Percentiles rank a stretch among this genome's conserved stretches.
These are phyloP conservation scores for Paspalum vaginatum DNA, from an alignment of 176 grass and related monocot genomes.

Conservation along the genomic window DNA sequence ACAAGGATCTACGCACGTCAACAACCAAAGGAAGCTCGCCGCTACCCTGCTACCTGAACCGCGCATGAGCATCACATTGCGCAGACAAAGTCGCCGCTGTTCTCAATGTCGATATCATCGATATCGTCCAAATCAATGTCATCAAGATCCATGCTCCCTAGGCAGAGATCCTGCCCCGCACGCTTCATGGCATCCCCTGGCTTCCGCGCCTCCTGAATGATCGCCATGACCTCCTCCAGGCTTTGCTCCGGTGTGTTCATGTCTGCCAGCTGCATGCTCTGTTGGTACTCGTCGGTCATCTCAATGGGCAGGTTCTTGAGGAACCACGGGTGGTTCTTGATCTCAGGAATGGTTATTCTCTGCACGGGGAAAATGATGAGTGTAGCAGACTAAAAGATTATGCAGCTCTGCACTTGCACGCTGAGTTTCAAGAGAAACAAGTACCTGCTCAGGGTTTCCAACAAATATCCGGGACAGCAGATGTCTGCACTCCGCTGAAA, in stretches of 20 bases:
- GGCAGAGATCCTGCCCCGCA: constrained; percentile 43
- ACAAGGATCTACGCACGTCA: constrained; percentile 20
- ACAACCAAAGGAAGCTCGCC: constrained; percentile 26
- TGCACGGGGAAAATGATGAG: constrained; percentile 33
- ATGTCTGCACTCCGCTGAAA: constrained; percentile 73
- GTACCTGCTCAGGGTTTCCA: constrained; percentile 78
- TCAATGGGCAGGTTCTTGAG: constrained; percentile 79
- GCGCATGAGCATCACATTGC: constrained; percentile 38
- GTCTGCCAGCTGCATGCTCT: constrained; percentile 38
- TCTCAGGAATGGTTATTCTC: constrained; percentile 86
- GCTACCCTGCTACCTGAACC: background rate
- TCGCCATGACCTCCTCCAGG: constrained; percentile 71
- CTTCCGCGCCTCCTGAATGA: constrained; percentile 77
- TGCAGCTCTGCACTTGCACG: background rate
- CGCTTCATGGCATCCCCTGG: constrained; percentile 37
- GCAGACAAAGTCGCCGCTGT: constrained; percentile 77
- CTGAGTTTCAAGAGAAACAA: background rate
- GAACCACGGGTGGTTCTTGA: constrained; percentile 90
- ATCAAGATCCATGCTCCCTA: constrained; percentile 81
- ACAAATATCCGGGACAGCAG: constrained; percentile 87
- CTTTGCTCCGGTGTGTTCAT: constrained; percentile 48
- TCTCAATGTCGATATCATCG: constrained; percentile 78
- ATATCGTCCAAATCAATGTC: constrained; percentile 73
- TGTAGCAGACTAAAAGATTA: background rate
- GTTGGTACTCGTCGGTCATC: constrained; percentile 72